A percentile compares a stretch with the other conserved stretches of the same genome.
Evolutionary conservation across 2,329 filamentous ascomycete species (phyloP).

Genomic region (Aspergillaceae sp.): DNA sequence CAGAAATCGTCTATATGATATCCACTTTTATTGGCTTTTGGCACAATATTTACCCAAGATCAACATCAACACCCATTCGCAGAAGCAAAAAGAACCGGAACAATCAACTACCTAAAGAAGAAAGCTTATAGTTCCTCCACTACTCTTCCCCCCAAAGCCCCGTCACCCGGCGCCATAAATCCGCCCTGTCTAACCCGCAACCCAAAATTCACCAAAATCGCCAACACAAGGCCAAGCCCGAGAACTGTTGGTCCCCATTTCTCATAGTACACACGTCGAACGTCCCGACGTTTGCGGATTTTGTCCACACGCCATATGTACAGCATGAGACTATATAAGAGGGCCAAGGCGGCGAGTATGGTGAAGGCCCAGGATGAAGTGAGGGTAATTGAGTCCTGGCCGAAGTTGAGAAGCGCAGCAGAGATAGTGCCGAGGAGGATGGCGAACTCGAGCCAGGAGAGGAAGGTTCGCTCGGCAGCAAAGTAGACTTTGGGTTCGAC

Average conservation of each 20-base stretch:
- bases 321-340: slow-evolving; percentile 75
- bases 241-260: slow-evolving; percentile 73
- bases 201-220: slow-evolving; percentile 71
- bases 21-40: too few relatives aligned
- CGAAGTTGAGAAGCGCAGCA: slow-evolving; percentile 74
- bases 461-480: slow-evolving; percentile 88
- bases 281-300: slow-evolving; percentile 74
- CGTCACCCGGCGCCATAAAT: slow-evolving; percentile 15
- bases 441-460: slow-evolving; percentile 95
- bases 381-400: slow-evolving; percentile 53
- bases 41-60: too few relatives aligned
- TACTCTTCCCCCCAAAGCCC: neutral
- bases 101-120: neutral
- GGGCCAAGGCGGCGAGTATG: slow-evolving; percentile 62
- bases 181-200: slow-evolving; percentile 58
- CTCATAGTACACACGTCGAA: slow-evolving; percentile 72
- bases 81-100: too few relatives aligned
- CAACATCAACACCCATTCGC: too few relatives aligned
- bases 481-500: slow-evolving; percentile 98
- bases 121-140: neutral
- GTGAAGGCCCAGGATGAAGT: slow-evolving; percentile 71
- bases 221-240: slow-evolving; percentile 62
- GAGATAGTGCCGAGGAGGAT: slow-evolving; percentile 89
- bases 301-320: slow-evolving; percentile 83
- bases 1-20: too few relatives aligned